Percentiles rank a stretch among this genome's conserved stretches.
phyloP scores from a whole-genome alignment of 2,329 filamentous ascomycete genomes.

The Aspergillus fumigatus region DNA sequence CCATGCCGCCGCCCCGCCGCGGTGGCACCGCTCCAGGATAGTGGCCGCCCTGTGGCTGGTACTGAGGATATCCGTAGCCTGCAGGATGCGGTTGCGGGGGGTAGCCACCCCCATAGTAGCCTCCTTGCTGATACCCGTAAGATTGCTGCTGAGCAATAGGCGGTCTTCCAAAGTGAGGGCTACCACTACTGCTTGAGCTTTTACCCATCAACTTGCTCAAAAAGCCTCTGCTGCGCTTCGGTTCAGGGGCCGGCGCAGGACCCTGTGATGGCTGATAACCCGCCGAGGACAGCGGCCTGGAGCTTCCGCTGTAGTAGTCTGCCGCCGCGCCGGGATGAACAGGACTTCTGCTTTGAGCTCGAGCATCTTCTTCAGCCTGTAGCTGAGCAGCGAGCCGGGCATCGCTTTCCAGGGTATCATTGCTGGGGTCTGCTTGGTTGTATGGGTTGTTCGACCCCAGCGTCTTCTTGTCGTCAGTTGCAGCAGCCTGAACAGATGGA shows the following conservation, averaged over 20 bases:
- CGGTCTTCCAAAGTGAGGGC: slow-evolving; percentile 13
- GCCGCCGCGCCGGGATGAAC: slow-evolving; percentile 37
- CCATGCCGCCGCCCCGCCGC: slow-evolving; percentile 52
- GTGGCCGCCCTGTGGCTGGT: slow-evolving; percentile 34
- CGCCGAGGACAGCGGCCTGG: slow-evolving; percentile 12
- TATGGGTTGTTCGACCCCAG: slow-evolving; percentile 71
- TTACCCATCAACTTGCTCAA: slow-evolving; percentile 53
- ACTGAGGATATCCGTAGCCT: slow-evolving; percentile 36
- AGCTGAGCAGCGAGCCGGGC: slow-evolving; percentile 69
- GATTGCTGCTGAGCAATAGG: slow-evolving; percentile 23
- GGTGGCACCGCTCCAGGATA: slow-evolving; percentile 39
- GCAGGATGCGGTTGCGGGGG: slow-evolving; percentile 18
- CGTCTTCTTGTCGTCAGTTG: slow-evolving; percentile 42
- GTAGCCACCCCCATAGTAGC: slow-evolving; percentile 28
- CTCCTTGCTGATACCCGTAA: slow-evolving; percentile 19
- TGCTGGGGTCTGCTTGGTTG: slow-evolving; percentile 27
- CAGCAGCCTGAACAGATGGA: slow-evolving; percentile 30
- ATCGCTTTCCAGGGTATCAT: slow-evolving; percentile 55
- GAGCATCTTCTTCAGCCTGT: slow-evolving; percentile 77
- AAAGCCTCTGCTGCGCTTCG: slow-evolving; percentile 43
- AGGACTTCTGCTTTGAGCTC: slow-evolving; percentile 34
- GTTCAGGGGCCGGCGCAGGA: slow-evolving; percentile 18
- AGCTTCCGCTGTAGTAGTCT: slow-evolving; percentile 42
- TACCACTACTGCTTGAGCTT: slow-evolving; percentile 20
- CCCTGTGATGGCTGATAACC: slow-evolving; percentile 1